phyloP scores from a whole-genome alignment of 768 basidiomycete genomes.

The Hericium erinaceus region DNA sequence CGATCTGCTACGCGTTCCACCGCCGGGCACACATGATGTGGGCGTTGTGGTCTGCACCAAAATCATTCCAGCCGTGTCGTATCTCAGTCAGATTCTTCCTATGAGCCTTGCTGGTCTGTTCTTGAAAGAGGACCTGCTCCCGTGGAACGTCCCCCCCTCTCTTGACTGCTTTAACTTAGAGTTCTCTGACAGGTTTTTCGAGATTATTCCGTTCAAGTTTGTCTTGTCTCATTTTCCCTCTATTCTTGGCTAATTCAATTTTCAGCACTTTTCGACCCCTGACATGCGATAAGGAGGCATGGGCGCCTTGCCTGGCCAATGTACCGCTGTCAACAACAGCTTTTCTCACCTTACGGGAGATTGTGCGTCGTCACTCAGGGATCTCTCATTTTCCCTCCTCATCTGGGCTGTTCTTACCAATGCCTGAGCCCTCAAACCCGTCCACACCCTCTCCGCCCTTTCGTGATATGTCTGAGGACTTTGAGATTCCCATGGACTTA shows the following conservation, averaged over 20 bases:
- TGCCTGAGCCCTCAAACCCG: no score
- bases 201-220: neutral
- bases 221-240: neutral
- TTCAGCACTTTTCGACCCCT: neutral
- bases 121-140: neutral
- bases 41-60: neutral
- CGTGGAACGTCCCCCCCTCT: neutral
- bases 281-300: neutral
- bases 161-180: neutral
- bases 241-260: neutral
- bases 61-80: neutral
- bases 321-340: neutral
- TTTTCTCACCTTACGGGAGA: neutral
- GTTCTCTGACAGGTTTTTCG: neutral
- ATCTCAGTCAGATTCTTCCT: neutral
- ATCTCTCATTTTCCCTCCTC: neutral
- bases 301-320: neutral
- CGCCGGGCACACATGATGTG: neutral
- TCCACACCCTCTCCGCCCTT: no score
- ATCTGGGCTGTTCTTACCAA: neutral
- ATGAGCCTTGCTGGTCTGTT: neutral
- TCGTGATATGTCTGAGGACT: no score
- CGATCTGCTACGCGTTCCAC: neutral
- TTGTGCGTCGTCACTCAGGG: neutral
- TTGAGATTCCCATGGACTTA: no score